Evolutionary conservation across 257 asterid species (phyloP).

Genomic region (Solanum sparsipilum): DNA sequence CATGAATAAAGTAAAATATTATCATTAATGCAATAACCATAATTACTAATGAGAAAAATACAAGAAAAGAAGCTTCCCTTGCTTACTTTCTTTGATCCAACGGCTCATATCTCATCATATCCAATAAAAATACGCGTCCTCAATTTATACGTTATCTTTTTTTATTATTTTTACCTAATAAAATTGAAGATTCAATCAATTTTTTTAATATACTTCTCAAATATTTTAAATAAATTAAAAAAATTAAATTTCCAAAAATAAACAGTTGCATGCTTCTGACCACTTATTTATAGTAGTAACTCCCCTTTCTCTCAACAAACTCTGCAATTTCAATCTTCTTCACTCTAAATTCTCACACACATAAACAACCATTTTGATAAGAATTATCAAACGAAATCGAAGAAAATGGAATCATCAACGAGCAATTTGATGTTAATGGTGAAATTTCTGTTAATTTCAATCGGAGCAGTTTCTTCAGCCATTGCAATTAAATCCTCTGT

Average conservation of each 20-base stretch:
- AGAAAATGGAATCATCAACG: slow-evolving; percentile 4
- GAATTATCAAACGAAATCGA: background rate
- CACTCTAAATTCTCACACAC: background rate
- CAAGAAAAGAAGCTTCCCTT: too few relatives aligned
- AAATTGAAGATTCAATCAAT: too few relatives aligned
- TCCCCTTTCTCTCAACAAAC: background rate
- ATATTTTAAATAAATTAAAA: too few relatives aligned
- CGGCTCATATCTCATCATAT: too few relatives aligned
- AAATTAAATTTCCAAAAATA: too few relatives aligned
- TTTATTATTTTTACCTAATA: too few relatives aligned
- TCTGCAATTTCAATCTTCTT: background rate
- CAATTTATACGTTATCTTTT: too few relatives aligned
- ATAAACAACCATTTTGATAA: background rate
- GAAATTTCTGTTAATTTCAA: slow-evolving; percentile 43
- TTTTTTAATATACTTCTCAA: too few relatives aligned
- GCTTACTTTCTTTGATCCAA: too few relatives aligned
- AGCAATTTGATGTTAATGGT: slow-evolving; percentile 20
- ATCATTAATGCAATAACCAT: too few relatives aligned
- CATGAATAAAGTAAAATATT: background rate
- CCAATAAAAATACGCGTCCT: too few relatives aligned
- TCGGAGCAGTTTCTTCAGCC: slow-evolving; percentile 35
- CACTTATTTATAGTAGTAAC: background rate
- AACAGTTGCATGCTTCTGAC: background rate
- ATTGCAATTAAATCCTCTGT: slow-evolving; percentile 24
- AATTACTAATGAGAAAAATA: too few relatives aligned